Percentiles rank a stretch among this genome's conserved stretches.
These are phyloP conservation scores for Hawksworthiomyces lignivorus DNA, from an alignment of 2,329 filamentous ascomycete species.

Conservation along the genomic window DNA sequence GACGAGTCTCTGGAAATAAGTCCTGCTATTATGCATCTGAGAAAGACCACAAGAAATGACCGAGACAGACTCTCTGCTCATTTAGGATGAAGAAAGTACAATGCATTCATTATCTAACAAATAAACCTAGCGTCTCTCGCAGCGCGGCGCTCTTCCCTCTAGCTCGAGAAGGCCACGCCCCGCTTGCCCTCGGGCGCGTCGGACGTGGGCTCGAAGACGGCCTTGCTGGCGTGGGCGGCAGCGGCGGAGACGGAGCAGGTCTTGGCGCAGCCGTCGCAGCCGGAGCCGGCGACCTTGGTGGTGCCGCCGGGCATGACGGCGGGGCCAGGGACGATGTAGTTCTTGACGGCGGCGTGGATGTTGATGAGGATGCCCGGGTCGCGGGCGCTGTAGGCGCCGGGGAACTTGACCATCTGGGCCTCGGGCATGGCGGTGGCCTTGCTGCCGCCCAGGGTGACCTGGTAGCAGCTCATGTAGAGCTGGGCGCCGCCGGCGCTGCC, in stretches of 20 bases:
- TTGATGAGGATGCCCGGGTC: constrained; percentile 35
- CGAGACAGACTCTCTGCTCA: no score
- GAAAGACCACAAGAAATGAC: no score
- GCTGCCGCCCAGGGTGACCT: constrained; percentile 20
- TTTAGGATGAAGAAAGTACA: no score
- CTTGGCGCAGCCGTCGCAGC: constrained; percentile 27
- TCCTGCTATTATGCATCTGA: no score
- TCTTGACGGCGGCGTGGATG: constrained; percentile 30
- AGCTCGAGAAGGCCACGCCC: neutral
- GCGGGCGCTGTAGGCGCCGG: constrained; percentile 30
- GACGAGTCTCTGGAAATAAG: no score
- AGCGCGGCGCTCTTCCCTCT: neutral
- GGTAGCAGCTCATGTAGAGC: constrained; percentile 24
- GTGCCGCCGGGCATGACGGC: constrained; percentile 27
- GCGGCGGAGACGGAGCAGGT: constrained; percentile 22
- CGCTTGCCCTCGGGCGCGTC: constrained; percentile 18
- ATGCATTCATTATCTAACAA: no score
- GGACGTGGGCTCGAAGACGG: constrained; percentile 5
- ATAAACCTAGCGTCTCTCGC: no score
- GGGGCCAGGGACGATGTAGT: constrained; percentile 33
- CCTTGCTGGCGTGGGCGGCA: constrained; percentile 10
- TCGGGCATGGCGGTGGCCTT: constrained; percentile 13
- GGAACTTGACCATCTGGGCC: constrained; percentile 21
- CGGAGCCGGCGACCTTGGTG: constrained; percentile 28
- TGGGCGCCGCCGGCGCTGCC: constrained; percentile 20